phyloP scores from a whole-genome alignment of 345 rosid species.

The Microthlaspi erraticum region DNA sequence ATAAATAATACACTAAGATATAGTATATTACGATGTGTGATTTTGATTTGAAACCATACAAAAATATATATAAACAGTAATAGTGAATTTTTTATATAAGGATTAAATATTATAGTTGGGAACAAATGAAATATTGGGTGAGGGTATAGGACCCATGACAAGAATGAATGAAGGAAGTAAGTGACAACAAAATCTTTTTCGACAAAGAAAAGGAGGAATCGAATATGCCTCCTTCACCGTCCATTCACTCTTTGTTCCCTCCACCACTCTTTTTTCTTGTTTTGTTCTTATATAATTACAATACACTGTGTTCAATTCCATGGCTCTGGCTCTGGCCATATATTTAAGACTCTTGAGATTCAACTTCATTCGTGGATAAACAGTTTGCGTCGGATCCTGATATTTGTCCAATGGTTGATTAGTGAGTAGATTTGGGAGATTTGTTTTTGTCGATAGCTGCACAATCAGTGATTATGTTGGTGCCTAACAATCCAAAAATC shows the following conservation, averaged over 20 bases:
- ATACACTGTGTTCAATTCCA: neutral
- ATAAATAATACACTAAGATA: neutral
- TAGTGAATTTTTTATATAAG: too few relatives aligned
- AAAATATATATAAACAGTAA: constrained; percentile 9
- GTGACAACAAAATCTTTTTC: constrained; percentile 42
- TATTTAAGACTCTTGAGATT: neutral
- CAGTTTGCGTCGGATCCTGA: neutral
- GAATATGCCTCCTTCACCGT: constrained; percentile 38
- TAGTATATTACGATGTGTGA: neutral
- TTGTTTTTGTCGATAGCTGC: neutral
- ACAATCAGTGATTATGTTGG: neutral
- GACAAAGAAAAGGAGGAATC: constrained; percentile 23
- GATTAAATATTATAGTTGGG: constrained; percentile 38
- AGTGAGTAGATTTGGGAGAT: neutral
- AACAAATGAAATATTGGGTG: constrained; percentile 32
- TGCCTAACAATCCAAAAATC: too few relatives aligned
- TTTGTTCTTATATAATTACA: constrained; percentile 12
- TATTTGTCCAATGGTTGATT: neutral
- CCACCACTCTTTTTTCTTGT: constrained; percentile 31
- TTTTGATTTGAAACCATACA: neutral
- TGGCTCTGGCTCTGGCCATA: neutral
- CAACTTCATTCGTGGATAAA: constrained; percentile 7
- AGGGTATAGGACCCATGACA: constrained; percentile 33
- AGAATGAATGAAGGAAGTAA: constrained; percentile 29
- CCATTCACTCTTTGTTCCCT: constrained; percentile 36